Base-by-base conservation (phyloP, 2,329 filamentous ascomycete genomes). In the Exophiala calicioides region DNA sequence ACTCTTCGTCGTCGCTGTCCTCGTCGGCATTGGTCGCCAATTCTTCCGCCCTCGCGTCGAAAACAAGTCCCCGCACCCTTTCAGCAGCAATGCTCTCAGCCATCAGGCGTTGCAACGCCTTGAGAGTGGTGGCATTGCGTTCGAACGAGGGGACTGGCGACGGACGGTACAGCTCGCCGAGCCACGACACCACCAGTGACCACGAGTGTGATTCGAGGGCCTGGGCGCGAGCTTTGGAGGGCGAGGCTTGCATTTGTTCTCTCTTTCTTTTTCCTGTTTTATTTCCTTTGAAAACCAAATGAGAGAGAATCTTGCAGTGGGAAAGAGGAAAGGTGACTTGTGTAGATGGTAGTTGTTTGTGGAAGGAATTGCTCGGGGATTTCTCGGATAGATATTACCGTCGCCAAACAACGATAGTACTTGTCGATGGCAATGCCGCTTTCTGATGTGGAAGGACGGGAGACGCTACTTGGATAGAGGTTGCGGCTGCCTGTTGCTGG, bases 181-280 rank as follows among this genome's bases (percentile, higher is more conserved):
- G 80, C 90, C 91, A 97, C 59, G 75, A 74, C 68, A 94, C 89
- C 58, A 96, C 79, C 57, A 87, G 89, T 44, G 83, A 84, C 91
- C 91, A 97, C 68, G 96, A 90, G 63, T 91, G 90, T 35, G 89
- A 87, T 53, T 86, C 83, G 9, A 86, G 86, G 53, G 87, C 86
- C 57, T 88, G 86, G 51, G 86, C 84, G 49, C 88, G 85, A 16
- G 79, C 79, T 65, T 82, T 82, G 5, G 78, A 78, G 4, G 80
- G 80, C 2, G 80, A 83, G 56, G 80, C 76, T 33, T 81, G 71
- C 20, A 77, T 64, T 19, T 27, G n/a, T n/a, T n/a, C n/a, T n/a
- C n/a, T n/a, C n/a, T n/a, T n/a, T n/a, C n/a, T n/a, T n/a, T n/a
- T n/a, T n/a, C n/a, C n/a, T n/a, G n/a, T n/a, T n/a, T n/a, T n/a